Conservation (phyloP, 2,329 filamentous ascomycete genomes). For the Cordyceps sp. region DNA sequence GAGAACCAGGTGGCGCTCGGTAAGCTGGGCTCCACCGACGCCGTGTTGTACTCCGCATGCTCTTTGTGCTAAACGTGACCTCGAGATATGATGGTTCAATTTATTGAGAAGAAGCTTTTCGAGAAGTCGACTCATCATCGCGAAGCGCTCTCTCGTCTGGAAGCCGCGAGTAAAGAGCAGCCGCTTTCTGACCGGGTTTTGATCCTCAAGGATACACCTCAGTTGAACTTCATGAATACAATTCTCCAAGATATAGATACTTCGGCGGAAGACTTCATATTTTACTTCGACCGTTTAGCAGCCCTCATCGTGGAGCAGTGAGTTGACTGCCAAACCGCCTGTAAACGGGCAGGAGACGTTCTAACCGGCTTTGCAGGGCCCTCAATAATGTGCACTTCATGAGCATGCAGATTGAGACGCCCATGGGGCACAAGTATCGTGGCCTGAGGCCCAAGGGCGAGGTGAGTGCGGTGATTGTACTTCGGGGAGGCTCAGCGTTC, state of each 20-base stretch:
- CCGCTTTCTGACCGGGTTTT: slow-evolving; percentile 61
- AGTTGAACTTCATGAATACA: slow-evolving; percentile 78
- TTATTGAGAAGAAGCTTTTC: slow-evolving; percentile 73
- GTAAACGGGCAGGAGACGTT: too few species aligned
- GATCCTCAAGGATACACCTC: slow-evolving; percentile 58
- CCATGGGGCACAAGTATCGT: slow-evolving; percentile 50
- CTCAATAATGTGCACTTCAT: slow-evolving; percentile 62
- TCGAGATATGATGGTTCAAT: slow-evolving; percentile 78
- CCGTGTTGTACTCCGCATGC: background rate
- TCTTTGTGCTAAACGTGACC: background rate
- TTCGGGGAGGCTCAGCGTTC: slow-evolving; percentile 77
- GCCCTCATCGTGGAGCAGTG: slow-evolving; percentile 70
- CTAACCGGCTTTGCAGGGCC: slow-evolving; percentile 31
- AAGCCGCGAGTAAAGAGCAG: slow-evolving; percentile 52
- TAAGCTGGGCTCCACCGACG: slow-evolving; percentile 18
- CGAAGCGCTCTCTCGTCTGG: slow-evolving; percentile 59
- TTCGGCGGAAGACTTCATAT: slow-evolving; percentile 78
- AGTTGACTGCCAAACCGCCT: slow-evolving; percentile 8
- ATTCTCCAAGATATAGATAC: slow-evolving; percentile 72
- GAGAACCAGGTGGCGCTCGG: slow-evolving; percentile 86
- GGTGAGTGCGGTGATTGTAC: slow-evolving; percentile 71
- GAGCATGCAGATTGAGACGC: slow-evolving; percentile 48
- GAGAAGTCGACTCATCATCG: slow-evolving; percentile 77
- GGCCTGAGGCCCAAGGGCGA: slow-evolving; percentile 57
- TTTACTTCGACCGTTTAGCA: slow-evolving; percentile 86